Evolutionary conservation across 805 yeast species (phyloP), one percentile per base, ranked within the genome.

Genomic region (Torulaspora franciscae): DNA sequence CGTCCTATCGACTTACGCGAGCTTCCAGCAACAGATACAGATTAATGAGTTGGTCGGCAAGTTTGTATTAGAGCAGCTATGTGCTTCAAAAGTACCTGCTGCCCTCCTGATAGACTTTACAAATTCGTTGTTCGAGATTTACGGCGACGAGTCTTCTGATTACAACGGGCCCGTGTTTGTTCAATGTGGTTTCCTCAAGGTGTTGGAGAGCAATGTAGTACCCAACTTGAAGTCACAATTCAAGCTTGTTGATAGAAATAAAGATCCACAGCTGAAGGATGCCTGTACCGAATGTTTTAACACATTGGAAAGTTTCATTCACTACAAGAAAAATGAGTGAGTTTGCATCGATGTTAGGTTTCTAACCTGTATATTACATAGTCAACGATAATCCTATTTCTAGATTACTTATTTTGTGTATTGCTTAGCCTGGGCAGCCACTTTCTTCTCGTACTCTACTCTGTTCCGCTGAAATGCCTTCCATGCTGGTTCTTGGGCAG

Each of bases 401-500:
- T 6, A 26, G 22, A 24, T 28, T 24, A 32, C 8, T 52, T 43
- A 68, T 51, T 69, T 72, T 8, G 85, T 75, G 61, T 85, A 91
- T 60, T 73, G 76, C 59, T 77, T 75, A 6, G 93, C 88, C 68
- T 93, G 98, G 51, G 85, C 87, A 52, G 69, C 69, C 24, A 93
- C 95, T 57, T 79, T 83, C 63, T 77, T 79, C 47, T 83, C 87
- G 64, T 93, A 93, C 33, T 75, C 69, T 0, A 72, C 70, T 58
- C 76, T 76, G 62, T 88, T 86, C 61, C 79, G 80, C 14, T 77
- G 76, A 60, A 79, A 90, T 0, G 91, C 87, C 65, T 83, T 83
- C 87, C 90, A 93, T 1, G 99, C 98, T 3, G 95, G 95, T 54
- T 88, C 93, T 68, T 93, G 99, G 0, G 99, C 99, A 2, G 99